phyloP scores from a whole-genome alignment of 768 basidiomycete genomes.

The Dendrothele bispora region DNA sequence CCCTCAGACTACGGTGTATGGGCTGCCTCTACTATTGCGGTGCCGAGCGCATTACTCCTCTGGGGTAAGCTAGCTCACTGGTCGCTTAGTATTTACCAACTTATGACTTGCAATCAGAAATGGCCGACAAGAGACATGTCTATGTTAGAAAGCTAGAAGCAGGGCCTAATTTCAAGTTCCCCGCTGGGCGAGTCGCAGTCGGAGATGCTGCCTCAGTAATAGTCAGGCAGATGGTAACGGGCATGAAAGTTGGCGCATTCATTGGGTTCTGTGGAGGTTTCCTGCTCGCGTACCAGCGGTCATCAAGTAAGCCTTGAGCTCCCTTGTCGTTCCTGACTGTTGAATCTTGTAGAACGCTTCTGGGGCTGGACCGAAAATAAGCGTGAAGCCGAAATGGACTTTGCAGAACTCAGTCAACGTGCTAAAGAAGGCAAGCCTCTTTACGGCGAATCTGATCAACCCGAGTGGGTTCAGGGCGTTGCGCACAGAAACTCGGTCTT shows the following conservation, averaged over 20 bases:
- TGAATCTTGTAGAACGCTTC: slow-evolving; percentile 66
- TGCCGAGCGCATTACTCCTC: slow-evolving; percentile 77
- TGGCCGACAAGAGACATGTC: slow-evolving; percentile 45
- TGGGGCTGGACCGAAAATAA: slow-evolving; percentile 95
- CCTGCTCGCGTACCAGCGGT: slow-evolving; percentile 89
- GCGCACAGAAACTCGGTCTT: slow-evolving; percentile 88
- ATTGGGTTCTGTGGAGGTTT: slow-evolving; percentile 91
- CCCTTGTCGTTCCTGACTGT: neutral
- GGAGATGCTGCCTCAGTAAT: slow-evolving; percentile 1
- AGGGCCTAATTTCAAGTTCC: neutral
- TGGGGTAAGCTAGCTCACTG: slow-evolving; percentile 59
- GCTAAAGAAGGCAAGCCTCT: slow-evolving; percentile 79
- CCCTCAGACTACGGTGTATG: slow-evolving; percentile 84
- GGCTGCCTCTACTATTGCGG: slow-evolving; percentile 77
- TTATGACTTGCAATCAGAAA: slow-evolving; percentile 39
- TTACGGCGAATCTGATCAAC: slow-evolving; percentile 82
- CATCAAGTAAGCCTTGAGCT: slow-evolving; percentile 74
- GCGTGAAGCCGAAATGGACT: slow-evolving; percentile 75
- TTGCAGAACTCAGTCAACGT: slow-evolving; percentile 74
- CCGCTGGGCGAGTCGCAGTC: neutral
- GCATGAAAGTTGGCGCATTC: slow-evolving; percentile 58
- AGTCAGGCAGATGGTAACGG: slow-evolving; percentile 30
- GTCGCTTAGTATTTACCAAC: neutral
- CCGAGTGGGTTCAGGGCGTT: slow-evolving; percentile 81
- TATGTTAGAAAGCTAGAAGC: neutral